phyloP scores from a whole-genome alignment of 2,329 filamentous ascomycete genomes.

The Lachnellula arida region DNA sequence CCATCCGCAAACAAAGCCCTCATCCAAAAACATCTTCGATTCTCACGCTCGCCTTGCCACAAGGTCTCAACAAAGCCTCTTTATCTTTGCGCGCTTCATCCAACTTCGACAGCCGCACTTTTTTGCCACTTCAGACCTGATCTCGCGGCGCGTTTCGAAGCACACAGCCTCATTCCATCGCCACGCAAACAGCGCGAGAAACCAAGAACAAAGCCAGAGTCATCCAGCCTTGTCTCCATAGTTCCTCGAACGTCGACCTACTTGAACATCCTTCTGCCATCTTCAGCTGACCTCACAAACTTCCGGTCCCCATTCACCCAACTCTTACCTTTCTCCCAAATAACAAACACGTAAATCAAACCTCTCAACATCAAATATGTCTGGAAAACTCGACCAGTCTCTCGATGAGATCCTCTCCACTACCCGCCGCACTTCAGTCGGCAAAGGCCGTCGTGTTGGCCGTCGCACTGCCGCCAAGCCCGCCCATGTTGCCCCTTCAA shows the following conservation, averaged over 20 bases:
- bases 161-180: constrained; percentile 22
- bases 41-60: constrained; percentile 12
- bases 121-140: constrained; percentile 15
- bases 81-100: constrained; percentile 20
- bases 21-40: constrained; percentile 15
- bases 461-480: constrained; percentile 41
- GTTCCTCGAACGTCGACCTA: constrained; percentile 19
- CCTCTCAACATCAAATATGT: constrained; percentile 57
- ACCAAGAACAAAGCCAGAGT: constrained; percentile 20
- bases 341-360: constrained; percentile 15
- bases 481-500: constrained; percentile 64
- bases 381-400: constrained; percentile 92
- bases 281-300: constrained; percentile 24
- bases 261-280: constrained; percentile 20
- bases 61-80: constrained; percentile 2
- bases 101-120: constrained; percentile 25
- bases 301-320: constrained; percentile 26
- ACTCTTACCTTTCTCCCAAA: constrained; percentile 19
- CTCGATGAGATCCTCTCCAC: constrained; percentile 95
- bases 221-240: constrained; percentile 26
- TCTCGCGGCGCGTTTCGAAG: constrained; percentile 22
- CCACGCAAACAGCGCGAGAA: constrained; percentile 16
- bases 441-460: constrained; percentile 39
- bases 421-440: constrained; percentile 39
- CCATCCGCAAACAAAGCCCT: constrained; percentile 3